phyloP scores from a whole-genome alignment of 495 filamentous ascomycete genomes.

The Trichoderma reesei region DNA sequence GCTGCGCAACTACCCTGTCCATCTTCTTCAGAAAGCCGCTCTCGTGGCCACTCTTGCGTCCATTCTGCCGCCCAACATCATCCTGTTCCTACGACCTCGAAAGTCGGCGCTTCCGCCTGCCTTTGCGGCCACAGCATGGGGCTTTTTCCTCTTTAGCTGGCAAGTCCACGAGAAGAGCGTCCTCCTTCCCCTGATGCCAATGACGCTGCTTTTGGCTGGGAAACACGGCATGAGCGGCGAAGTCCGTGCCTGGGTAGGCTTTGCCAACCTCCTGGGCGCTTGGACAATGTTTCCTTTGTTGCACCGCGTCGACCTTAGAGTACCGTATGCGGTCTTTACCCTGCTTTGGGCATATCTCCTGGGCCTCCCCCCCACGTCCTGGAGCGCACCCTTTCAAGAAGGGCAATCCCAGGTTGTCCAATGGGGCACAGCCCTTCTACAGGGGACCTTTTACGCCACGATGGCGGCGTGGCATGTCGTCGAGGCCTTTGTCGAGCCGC shows the following conservation, averaged over 20 bases:
- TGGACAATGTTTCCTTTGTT: conserved; percentile 95
- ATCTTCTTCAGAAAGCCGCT: conserved; percentile 65
- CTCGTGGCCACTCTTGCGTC: conserved; percentile 63
- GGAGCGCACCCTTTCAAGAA: conserved; percentile 51
- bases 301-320: conserved; percentile 66
- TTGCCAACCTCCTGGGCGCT: conserved; percentile 79
- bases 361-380: conserved; percentile 68
- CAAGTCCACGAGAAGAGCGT: conserved; percentile 98
- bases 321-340: conserved; percentile 78
- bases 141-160: conserved; percentile 93
- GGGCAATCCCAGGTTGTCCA: conserved; percentile 35
- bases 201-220: conserved; percentile 75
- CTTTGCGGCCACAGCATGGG: conserved; percentile 78
- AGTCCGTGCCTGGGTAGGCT: conserved; percentile 80
- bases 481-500: conserved; percentile 57
- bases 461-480: conserved; percentile 74
- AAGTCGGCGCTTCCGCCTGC: conserved; percentile 69
- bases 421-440: conserved; percentile 53
- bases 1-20: conserved; percentile 56
- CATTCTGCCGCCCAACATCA: conserved; percentile 65
- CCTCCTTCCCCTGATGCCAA: conserved; percentile 79
- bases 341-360: conserved; percentile 85
- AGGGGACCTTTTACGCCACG: conserved; percentile 60
- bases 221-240: conserved; percentile 64
- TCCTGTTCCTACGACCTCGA: conserved; percentile 69